Evolutionary conservation across 1,284 basidiomycete genomes (phyloP).

Genomic region (Trichosporon sp.): DNA sequence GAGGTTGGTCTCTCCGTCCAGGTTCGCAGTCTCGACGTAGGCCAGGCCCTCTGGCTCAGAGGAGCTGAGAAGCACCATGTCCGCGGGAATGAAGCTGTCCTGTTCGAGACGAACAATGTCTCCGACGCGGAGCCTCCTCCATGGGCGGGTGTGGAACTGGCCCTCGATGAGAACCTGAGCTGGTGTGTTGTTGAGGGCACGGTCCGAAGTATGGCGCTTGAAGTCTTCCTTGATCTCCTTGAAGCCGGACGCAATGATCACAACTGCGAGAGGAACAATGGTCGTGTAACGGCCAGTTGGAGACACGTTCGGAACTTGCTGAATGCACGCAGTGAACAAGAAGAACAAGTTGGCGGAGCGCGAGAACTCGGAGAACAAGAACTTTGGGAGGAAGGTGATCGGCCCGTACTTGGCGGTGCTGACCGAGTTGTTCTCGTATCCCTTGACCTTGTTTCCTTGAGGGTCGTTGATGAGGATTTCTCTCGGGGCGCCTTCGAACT

Average conservation of each 20-base stretch:
- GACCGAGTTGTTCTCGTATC: slow-evolving; percentile 77
- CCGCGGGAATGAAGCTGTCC: slow-evolving; percentile 94
- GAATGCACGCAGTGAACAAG: slow-evolving; percentile 95
- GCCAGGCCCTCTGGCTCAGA: slow-evolving; percentile 96
- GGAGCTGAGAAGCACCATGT: slow-evolving; percentile 79
- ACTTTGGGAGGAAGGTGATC: slow-evolving; percentile 86
- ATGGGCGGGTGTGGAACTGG: slow-evolving; percentile 71
- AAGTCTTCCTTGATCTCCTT: slow-evolving; percentile 91
- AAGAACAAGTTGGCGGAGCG: slow-evolving; percentile 99
- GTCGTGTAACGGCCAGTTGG: slow-evolving; percentile 96
- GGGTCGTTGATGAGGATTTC: slow-evolving; percentile 67
- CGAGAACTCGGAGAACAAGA: slow-evolving; percentile 65
- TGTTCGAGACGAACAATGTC: slow-evolving; percentile 87
- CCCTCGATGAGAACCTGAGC: slow-evolving; percentile 68
- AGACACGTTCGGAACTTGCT: slow-evolving; percentile 96
- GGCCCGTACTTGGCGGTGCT: slow-evolving; percentile 95
- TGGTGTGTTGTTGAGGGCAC: slow-evolving; percentile 79
- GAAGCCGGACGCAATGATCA: slow-evolving; percentile 90
- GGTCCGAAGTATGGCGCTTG: slow-evolving; percentile 93
- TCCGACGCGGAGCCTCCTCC: slow-evolving; percentile 86
- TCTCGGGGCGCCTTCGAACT: slow-evolving; percentile 46
- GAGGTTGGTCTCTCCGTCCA: slow-evolving; percentile 97
- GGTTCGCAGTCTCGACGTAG: slow-evolving; percentile 95
- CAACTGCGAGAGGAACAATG: slow-evolving; percentile 82
- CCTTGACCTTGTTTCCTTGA: slow-evolving; percentile 52